These are phyloP conservation scores for Trichosanthes truncata DNA, from an alignment of 306 rosid genomes.

Conservation along the genomic window DNA sequence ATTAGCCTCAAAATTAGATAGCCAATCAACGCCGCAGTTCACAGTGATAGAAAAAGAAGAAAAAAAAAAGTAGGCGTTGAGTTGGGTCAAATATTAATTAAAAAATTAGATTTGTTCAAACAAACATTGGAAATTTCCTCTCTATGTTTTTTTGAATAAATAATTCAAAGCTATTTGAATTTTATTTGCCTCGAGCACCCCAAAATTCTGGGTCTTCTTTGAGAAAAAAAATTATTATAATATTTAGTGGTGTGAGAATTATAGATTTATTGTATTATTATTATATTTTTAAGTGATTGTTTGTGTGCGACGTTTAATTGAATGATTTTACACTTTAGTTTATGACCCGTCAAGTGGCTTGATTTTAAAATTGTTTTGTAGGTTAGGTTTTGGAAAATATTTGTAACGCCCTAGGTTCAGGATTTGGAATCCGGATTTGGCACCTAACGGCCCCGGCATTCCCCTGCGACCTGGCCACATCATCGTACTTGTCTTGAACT, in stretches of 20 bases:
- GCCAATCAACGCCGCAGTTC: background rate
- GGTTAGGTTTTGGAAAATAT: too few relatives aligned
- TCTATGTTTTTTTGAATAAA: background rate
- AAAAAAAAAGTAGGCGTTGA: background rate
- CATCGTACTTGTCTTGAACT: too few relatives aligned
- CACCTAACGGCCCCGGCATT: too few relatives aligned
- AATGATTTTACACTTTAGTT: background rate
- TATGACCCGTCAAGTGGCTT: background rate
- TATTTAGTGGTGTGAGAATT: background rate
- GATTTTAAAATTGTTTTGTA: too few relatives aligned
- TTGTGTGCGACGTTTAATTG: background rate
- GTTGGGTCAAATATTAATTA: background rate
- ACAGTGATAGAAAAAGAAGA: background rate
- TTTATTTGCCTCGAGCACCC: background rate
- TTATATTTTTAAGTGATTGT: background rate
- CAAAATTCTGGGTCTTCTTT: background rate
- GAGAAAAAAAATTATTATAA: background rate
- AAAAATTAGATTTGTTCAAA: background rate
- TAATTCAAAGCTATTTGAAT: background rate
- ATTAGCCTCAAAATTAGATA: background rate
- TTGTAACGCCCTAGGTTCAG: too few relatives aligned
- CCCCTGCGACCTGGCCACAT: too few relatives aligned
- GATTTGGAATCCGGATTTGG: too few relatives aligned
- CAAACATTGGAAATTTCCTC: background rate
- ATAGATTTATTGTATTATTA: background rate